Base-by-base conservation (phyloP, 192 early-diverging fungal species). In the Coemansia sp. region DNA sequence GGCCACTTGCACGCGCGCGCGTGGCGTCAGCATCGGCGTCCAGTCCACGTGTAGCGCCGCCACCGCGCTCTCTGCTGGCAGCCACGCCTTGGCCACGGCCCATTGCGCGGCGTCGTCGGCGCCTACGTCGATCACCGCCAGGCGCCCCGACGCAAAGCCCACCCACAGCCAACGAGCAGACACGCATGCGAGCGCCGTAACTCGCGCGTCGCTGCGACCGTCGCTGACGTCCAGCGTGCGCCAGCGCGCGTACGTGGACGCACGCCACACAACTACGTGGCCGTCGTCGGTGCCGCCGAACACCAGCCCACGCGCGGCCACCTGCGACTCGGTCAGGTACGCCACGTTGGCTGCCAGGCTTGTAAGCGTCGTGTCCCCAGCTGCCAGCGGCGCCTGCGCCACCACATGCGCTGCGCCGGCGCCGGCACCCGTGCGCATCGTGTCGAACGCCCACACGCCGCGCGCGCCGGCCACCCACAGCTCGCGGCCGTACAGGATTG, bases 111-210 rank as follows among this genome's bases (percentile, higher is more conserved):
- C 74, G 18, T 68, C 45, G 41, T 78, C 74, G n/a, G 61, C 39
- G 0, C 66, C 70, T 5, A 72, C 45, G 22, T 78, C 81, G 18
- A 84, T 55, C 20, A 83, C 67, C 35, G 68, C 67, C 11, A 83
- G 59, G 32, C 61, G 60, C 17, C 81, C 81, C 22, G 76, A 65
- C 8, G 67, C 76, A 48, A 75, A 65, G 9, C 81, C 81, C 6
- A 84, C 73, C 81, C 81, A 84, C 56, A 84, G 76, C 67, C 70
- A 73, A 20, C 76, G 67, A 4, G 64, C 76, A 8, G 73, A 69
- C 37, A 64, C 66, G 38, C 81, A 84, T 11, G 70, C 73, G n/a
- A 84, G 55, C 20, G 81, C 73, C 1, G 76, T 79, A 34, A 84
- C 65, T 17, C 73, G 76, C 38, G 57, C 66, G 11, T 75, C 73